Evolutionary conservation across 495 filamentous ascomycete species (phyloP), one percentile per base, ranked within the genome.

Genomic region (Podospora pseudoanserina): DNA sequence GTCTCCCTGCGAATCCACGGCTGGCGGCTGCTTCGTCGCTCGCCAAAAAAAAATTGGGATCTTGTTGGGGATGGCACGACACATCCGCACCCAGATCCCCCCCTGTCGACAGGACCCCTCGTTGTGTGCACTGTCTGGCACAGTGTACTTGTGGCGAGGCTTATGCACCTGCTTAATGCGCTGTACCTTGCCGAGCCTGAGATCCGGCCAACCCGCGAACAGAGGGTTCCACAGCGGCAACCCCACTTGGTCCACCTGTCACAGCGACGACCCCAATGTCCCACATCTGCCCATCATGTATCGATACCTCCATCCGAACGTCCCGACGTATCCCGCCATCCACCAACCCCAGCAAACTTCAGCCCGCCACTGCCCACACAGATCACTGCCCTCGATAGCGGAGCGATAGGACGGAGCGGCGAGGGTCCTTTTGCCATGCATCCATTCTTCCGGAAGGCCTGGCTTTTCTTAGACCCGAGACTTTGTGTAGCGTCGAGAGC

Each of bases 61-160:
- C 73, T 76, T 79, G 75, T 77, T 79, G 75, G 77, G 77, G 77
- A 73, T 75, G 66, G 68, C 64, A 71, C 64, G 65, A 70, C 72
- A 60, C 65, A 67, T 30, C 64, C 60, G 66, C 55, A 65, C 59
- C 23, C 55, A 55, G 49, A 27, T 57, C 67, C 66, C 70, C 74
- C 75, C 55, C 55, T 58, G 55, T 58, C 55, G 23, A 58, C 55
- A 26, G 23, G 32, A 63, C 70, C 67, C 63, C 26, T 65, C 44
- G 58, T 66, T 66, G 30, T 71, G 67, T 70, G 70, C 32, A 63
- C 61, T 32, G 30, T 26, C 39, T 49, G 9, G 59, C 30, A 61
- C 59, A 26, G 19, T 28, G 30, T 63, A 69, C 73, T 65, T 75
- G 44, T 34, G 63, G 39, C 39, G 56, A 61, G 64, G 60, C 70